Evolutionary conservation across 805 yeast genomes (phyloP).

Genomic region (Blastobotrys mokoenaii): DNA sequence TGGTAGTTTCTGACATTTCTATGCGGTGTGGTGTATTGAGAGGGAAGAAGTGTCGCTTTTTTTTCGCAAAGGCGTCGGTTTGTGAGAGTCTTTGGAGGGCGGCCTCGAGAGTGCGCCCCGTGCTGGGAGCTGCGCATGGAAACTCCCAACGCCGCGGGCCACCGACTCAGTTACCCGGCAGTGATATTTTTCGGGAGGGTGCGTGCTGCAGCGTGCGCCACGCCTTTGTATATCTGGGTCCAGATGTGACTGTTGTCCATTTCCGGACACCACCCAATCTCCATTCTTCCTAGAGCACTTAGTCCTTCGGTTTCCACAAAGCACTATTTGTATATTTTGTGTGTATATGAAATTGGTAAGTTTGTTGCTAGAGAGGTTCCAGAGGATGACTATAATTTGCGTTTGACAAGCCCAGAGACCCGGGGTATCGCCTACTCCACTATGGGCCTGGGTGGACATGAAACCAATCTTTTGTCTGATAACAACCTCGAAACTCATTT

Average conservation of each 20-base stretch:
- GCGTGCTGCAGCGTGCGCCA: too few species aligned
- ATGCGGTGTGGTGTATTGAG: not conserved
- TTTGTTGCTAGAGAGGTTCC: not conserved
- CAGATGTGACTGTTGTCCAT: not conserved
- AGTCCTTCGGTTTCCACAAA: too few species aligned
- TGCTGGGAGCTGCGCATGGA: conserved; percentile 1
- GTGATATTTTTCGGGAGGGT: not conserved
- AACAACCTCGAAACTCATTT: too few species aligned
- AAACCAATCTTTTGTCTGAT: conserved; percentile 6
- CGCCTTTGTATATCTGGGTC: not conserved
- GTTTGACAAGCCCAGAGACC: conserved; percentile 4
- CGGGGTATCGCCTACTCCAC: conserved; percentile 6
- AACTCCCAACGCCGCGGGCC: not conserved
- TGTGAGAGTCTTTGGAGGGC: not conserved
- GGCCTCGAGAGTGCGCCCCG: not conserved
- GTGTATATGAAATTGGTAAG: too few species aligned
- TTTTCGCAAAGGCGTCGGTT: not conserved
- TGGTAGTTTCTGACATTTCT: conserved; percentile 47
- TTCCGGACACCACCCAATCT: too few species aligned
- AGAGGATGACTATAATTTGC: conserved; percentile 9
- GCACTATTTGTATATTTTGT: too few species aligned
- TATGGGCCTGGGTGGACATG: conserved; percentile 4
- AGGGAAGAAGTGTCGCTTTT: not conserved
- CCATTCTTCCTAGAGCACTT: too few species aligned
- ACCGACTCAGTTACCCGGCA: not conserved